phyloP scores from a whole-genome alignment of 192 early-diverging fungal species.

The Podila epigama region DNA sequence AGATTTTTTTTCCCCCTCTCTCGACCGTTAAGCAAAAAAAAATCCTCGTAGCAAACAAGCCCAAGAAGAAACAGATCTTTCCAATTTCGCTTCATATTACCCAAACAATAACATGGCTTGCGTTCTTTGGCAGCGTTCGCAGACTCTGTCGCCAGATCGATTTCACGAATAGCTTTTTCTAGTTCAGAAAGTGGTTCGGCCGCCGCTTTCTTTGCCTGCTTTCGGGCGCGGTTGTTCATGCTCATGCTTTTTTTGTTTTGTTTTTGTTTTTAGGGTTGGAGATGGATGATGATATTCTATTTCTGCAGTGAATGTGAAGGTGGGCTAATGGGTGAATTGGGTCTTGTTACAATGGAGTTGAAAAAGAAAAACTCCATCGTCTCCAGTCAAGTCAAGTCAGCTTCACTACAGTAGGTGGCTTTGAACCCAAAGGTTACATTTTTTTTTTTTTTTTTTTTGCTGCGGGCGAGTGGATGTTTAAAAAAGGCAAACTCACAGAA shows the following conservation, averaged over 20 bases:
- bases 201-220: constrained; percentile 50
- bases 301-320: neutral
- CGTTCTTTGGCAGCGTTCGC: constrained; percentile 49
- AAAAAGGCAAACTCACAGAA: no score
- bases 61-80: neutral
- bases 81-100: constrained; percentile 16
- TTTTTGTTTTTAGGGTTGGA: no score
- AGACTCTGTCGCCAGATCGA: constrained; percentile 55
- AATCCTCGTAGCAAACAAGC: neutral
- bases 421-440: neutral
- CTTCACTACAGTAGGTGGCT: neutral
- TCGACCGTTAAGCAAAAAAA: neutral
- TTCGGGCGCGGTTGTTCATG: constrained; percentile 49
- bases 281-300: neutral
- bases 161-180: constrained; percentile 54
- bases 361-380: constrained; percentile 5
- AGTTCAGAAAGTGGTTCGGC: constrained; percentile 53
- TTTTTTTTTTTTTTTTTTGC: neutral
- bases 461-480: no score
- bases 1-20: neutral
- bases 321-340: neutral
- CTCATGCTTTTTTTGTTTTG: no score
- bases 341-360: no score
- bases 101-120: constrained; percentile 58
- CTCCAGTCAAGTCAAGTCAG: constrained; percentile 4